Conservation (phyloP, 2,329 filamentous ascomycete genomes). For the Diaporthe batatas region DNA sequence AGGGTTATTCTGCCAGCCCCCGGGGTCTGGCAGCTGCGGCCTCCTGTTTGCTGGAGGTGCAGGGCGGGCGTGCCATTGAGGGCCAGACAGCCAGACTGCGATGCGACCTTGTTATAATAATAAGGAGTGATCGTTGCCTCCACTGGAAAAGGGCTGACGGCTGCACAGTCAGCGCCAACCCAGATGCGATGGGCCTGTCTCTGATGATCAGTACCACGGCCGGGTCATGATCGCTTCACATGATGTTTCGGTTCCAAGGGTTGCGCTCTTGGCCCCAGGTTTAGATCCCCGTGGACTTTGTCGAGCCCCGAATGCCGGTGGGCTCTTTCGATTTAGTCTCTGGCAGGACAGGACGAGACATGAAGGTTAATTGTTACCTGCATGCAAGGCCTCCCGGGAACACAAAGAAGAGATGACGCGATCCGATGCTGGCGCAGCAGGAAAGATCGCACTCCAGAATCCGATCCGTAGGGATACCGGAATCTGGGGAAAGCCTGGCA, state of each 20-base stretch:
- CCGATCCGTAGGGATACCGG: conserved; percentile 23
- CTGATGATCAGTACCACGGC: conserved; percentile 4
- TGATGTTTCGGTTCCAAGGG: conserved; percentile 12
- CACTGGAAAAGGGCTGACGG: conserved; percentile 15
- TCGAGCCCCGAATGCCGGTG: conserved; percentile 16
- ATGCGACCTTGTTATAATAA: background rate
- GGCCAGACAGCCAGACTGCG: no score
- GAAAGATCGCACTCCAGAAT: conserved; percentile 24
- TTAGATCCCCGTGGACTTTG: conserved; percentile 15
- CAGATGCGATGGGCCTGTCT: conserved; percentile 16
- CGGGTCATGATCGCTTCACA: conserved; percentile 25
- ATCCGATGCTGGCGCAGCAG: background rate
- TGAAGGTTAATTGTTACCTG: background rate
- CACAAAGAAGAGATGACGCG: background rate
- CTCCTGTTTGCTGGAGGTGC: background rate
- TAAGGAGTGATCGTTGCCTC: conserved; percentile 6
- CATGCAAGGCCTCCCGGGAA: background rate
- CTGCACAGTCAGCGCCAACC: conserved; percentile 26
- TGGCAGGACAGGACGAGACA: background rate
- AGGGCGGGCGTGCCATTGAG: background rate
- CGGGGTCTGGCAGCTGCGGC: background rate
- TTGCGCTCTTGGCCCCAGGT: background rate
- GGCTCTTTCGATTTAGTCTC: background rate
- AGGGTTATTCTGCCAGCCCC: conserved; percentile 13
- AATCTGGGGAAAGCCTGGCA: conserved; percentile 29